Percentiles rank a stretch among this genome's conserved stretches.
phyloP scores from a whole-genome alignment of 352 stramenopile species.

The Pythium insidiosum region DNA sequence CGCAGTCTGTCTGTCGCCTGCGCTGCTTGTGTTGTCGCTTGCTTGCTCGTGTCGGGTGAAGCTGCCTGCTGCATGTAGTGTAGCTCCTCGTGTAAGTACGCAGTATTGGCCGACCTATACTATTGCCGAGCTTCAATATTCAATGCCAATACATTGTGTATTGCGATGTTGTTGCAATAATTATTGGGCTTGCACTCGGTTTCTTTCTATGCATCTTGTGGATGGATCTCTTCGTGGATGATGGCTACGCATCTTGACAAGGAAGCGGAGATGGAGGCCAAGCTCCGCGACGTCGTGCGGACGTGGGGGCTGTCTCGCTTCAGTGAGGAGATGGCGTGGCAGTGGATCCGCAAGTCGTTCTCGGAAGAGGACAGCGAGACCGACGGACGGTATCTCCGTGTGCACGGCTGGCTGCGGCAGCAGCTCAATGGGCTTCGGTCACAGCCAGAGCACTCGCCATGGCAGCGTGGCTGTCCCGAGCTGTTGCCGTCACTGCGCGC shows the following conservation, averaged over 20 bases:
- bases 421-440: conserved; percentile 48
- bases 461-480: conserved; percentile 63
- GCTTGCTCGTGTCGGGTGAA: no score
- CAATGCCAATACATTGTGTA: no score
- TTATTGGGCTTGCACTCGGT: no score
- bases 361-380: conserved; percentile 10
- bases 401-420: conserved; percentile 62
- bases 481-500: conserved; percentile 40
- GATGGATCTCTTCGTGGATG: no score
- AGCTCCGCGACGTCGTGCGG: conserved; percentile 33
- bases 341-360: conserved; percentile 42
- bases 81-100: no score
- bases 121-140: no score
- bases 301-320: conserved; percentile 61
- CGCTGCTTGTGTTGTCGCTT: background rate
- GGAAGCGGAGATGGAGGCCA: conserved; percentile 16
- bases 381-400: conserved; percentile 21
- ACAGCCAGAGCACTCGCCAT: conserved; percentile 16
- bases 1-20: background rate
- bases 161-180: conserved; percentile 2
- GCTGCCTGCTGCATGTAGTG: no score
- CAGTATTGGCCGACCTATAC: no score
- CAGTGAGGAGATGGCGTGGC: conserved; percentile 51
- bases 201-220: no score
- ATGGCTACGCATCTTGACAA: no score